Base-by-base conservation (phyloP, 2,329 filamentous ascomycete species). In the Metarhizium guizhouense region DNA sequence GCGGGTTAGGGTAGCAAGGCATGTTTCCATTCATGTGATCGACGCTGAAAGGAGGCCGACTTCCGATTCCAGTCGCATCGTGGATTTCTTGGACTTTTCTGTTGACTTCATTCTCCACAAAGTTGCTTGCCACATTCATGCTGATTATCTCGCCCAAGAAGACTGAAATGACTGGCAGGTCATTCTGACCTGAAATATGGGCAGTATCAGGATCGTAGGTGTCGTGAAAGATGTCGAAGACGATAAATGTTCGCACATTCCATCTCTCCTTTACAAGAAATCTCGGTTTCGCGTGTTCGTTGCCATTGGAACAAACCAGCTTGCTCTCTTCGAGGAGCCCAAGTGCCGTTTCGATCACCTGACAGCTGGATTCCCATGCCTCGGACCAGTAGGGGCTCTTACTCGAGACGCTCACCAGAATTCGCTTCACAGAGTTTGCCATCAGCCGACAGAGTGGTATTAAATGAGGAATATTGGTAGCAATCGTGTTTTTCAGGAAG, bases 161-260 rank as follows among this genome's bases (percentile, higher is more conserved):
- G 18, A 59, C 54, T 25, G 18, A 30, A 40, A 58, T 53, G 18
- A 58, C 53, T 10, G 54, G 54, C 48, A 59, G 47, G n/a, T 55
- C 40, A 52, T 47, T 51, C 43, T 56, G 47, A 47, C 49, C 51
- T 43, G 52, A 30, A 30, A 58, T 47, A 30, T 61, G 56, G 2
- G 56, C 59, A 3, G 43, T 49, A 40, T 56, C 49, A 20, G 59
- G 54, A 45, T 60, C 43, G n/a, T 61, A 60, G 52, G 55, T 53
- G 25, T 57, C 55, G 54, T 61, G 54, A 52, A 58, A 25, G 25
- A 25, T 25, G 3, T 25, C 25, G 3, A 25, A 25, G 25, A 25
- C 25, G 25, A 25, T 25, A 4, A 25, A 25, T 4, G 25, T 25
- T 25, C 25, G 25, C 25, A 25, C 25, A 25, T 25, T 25, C 25